Percentiles rank a stretch among this genome's conserved stretches.
Conservation (phyloP, 176 grass and related monocot species). For the Melocanna baccifera region DNA sequence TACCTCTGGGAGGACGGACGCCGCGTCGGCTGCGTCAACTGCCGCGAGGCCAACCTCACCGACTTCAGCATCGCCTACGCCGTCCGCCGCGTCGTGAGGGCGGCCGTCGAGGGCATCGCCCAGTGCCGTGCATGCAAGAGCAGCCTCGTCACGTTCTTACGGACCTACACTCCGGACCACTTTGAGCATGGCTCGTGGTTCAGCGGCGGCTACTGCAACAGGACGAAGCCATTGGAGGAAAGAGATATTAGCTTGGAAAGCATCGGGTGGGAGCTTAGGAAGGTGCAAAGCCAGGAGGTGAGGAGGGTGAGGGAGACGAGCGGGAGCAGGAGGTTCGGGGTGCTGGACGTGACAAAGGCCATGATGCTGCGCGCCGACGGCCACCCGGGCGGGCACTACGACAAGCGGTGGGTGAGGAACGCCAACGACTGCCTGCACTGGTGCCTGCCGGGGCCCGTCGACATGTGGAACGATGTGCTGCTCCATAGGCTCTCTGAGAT, state of each 20-base stretch:
- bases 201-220: constrained; percentile 55
- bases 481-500: constrained; percentile 17
- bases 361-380: constrained; percentile 92
- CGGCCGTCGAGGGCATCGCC: constrained; percentile 40
- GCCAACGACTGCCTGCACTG: constrained; percentile 74
- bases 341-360: constrained; percentile 79
- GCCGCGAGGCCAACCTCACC: constrained; percentile 20
- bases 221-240: constrained; percentile 50
- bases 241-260: not conserved
- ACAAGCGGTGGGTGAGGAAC: constrained; percentile 48
- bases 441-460: constrained; percentile 74
- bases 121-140: constrained; percentile 29
- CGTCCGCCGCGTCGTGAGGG: constrained; percentile 35
- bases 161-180: constrained; percentile 59
- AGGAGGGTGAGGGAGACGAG: constrained; percentile 7
- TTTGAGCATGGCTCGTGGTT: constrained; percentile 71
- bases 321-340: constrained; percentile 28
- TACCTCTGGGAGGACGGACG: constrained; percentile 44
- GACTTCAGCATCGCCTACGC: constrained; percentile 24
- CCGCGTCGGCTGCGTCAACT: constrained; percentile 49
- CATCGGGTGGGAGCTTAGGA: constrained; percentile 51
- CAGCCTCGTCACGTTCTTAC: constrained; percentile 35
- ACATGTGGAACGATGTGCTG: constrained; percentile 79
- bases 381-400: constrained; percentile 59
- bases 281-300: constrained; percentile 59